A percentile compares a stretch with the other conserved stretches of the same genome.
Conservation (phyloP, 192 early-diverging fungal genomes). For the Rhizophagus prolifer region DNA sequence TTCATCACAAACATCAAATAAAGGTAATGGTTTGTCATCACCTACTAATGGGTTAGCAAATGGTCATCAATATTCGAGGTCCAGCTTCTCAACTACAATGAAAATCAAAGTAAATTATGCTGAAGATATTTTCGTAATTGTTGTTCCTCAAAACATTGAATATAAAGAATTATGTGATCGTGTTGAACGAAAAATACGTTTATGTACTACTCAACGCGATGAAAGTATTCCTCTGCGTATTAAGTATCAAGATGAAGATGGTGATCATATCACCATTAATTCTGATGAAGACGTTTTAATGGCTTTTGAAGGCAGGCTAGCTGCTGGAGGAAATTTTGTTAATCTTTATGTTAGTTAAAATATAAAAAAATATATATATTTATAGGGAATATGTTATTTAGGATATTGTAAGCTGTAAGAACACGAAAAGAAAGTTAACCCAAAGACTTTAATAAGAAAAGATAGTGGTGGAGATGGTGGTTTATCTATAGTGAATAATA, state of each 20-base stretch:
- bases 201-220: conserved; percentile 66
- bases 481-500: no score
- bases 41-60: conserved; percentile 33
- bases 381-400: no score
- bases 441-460: no score
- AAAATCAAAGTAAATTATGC: conserved; percentile 91
- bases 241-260: conserved; percentile 92
- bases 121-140: conserved; percentile 85
- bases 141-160: conserved; percentile 73
- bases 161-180: conserved; percentile 76
- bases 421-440: no score
- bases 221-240: conserved; percentile 64
- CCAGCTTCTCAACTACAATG: conserved; percentile 45
- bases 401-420: no score
- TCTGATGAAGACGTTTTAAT: conserved; percentile 89
- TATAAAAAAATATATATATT: no score
- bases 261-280: conserved; percentile 83
- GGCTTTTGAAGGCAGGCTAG: conserved; percentile 77
- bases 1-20: conserved; percentile 13
- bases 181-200: conserved; percentile 88
- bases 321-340: conserved; percentile 45
- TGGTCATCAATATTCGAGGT: conserved; percentile 35
- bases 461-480: no score
- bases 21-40: conserved; percentile 34
- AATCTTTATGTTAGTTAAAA: conserved; percentile 54